Base-by-base conservation (phyloP, 805 yeast genomes). In the Cyberlindnera veronae region DNA sequence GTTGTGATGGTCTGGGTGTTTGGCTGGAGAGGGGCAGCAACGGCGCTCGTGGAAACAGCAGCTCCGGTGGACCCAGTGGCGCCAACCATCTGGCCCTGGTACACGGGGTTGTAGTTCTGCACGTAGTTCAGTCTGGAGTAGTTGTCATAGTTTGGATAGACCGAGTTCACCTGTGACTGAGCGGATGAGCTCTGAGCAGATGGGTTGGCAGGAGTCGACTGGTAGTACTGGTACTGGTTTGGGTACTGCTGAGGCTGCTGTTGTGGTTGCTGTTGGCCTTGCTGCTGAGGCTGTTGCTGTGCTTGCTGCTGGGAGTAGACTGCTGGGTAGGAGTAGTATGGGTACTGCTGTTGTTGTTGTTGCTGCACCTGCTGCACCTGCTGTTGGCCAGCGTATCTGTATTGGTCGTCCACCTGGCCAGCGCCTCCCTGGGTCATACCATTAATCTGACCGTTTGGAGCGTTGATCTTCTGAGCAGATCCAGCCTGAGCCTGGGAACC, bases 161-260 rank as follows among this genome's bases (percentile, higher is more conserved):
- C 44, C 13, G 46, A n/a, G 21, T 32, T 33, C 20, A 39, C 15
- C 29, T 41, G 47, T 9, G 38, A 16, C 15, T 32, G 37, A n/a
- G 37, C 22, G 23, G 23, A 8, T 20, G 16, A 22, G 15, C 15
- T 8, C 19, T 23, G 20, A 26, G 27, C 28, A 5, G 32, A n/a
- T 32, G 34, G 27, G n/a, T 22, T 14, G 10, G 27, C 28, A 21
- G 34, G 15, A 20, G 29, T n/a, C 12, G 49, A 29, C 31, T 52
- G 55, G 34, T 55, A 52, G 44, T 53, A 55, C 5, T 57, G 58
- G 36, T 54, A 53, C 36, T 51, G 55, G 34, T 42, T 43, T 29
- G 45, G 52, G 32, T 29, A 39, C 28, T 24, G 28, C 28, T 24
- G 24, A 8, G 7, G 28, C 28, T 24, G 28, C 28, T 24, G 28